Evolutionary conservation across 176 grass and related monocot species (phyloP), one percentile per base, ranked within the genome.

Genomic region (Dactylis glomerata): DNA sequence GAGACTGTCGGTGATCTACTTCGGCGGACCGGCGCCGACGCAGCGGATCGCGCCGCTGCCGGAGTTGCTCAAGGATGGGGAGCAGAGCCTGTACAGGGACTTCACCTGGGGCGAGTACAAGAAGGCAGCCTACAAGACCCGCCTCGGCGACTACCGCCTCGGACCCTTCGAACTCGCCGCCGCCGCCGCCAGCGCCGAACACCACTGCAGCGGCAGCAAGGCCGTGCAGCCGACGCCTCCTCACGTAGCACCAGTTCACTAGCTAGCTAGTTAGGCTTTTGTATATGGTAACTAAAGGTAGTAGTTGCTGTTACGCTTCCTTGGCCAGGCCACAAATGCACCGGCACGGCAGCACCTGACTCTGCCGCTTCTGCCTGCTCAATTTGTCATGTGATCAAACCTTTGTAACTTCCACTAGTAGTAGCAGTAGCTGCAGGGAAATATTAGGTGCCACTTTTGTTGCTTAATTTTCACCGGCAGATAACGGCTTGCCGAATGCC

Each of bases 81-180:
- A 97, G 81, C 82, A 73, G 84, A 92, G 92, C 73, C 66, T 88
- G 47, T 97, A 94, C 83, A 58, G 86, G 82, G 94, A 92, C 23
- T 97, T 97, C 94, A 97, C 94, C 23, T 97, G 94, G 94, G 90
- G 44, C 51, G 94, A 97, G 89, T 97, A 92, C 88, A 97, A 94
- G 80, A 54, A 54, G 65, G 87, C 82, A 57, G 90, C 90, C 32
- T 94, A 90, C 86, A 86, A 81, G 86, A 92, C 75, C 19, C 82
- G 85, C 58, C 87, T 97, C 31, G 79, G 33, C 38, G 91, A 97
- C 66, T 71, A 97, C 76, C 87, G 94, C 10, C 94, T 97, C 23
- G 85, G 76, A 23, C 10, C 40, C 24, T 97, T 94, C 87, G 90
- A 97, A 76, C 84, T 90, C 56, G 24, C 20, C 57, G 57, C 26